Base-by-base conservation (phyloP, 331 rosid species). In the Phaseolus coccineus region DNA sequence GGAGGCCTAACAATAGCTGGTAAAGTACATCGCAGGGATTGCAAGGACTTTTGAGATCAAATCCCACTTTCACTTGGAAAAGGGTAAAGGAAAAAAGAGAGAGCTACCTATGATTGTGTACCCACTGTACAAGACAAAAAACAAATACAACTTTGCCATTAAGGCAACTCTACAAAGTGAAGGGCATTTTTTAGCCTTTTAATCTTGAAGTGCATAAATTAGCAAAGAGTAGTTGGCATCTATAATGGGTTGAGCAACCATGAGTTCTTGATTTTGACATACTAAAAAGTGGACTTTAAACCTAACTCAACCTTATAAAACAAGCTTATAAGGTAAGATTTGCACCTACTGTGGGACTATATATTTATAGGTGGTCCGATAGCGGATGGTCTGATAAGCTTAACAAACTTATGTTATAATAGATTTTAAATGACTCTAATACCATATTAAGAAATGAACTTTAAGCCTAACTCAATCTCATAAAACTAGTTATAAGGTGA, bases 221-320 rank as follows among this genome's bases (percentile, higher is more conserved):
- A 42, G 40, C 35, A 73, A 64, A 5, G 11, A 24, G 56, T 55
- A 63, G 61, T 53, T 53, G 56, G 30, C n/a, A 80, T 16, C 63
- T 63, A 80, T 22, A 61, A 28, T 77, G 44, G 55, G 51, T 80
- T 64, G 80, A n/a, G 31, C 30, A 79, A 47, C 55, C 71, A 19
- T 46, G 22, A 67, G 40, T 44, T 71, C 52, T 77, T n/a, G 76
- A 19, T 71, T 44, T 72, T 27, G 76, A 19, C 48, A 77, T 57
- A 59, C 4, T 39, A 19, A 19, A 19, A 19, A 19, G 22, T 19
- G 22, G 22, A 19, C 22, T 19, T 19, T 19, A 19, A 19, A 19
- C 22, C 22, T 19, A 19, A 19, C 22, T 19, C 22, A 19, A 19
- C 22, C 22, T 19, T 19, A 19, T 19, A 19, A 19, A 19, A 19